Evolutionary conservation across 2,329 filamentous ascomycete species (phyloP).

Genomic region (Ophiostoma sp.): DNA sequence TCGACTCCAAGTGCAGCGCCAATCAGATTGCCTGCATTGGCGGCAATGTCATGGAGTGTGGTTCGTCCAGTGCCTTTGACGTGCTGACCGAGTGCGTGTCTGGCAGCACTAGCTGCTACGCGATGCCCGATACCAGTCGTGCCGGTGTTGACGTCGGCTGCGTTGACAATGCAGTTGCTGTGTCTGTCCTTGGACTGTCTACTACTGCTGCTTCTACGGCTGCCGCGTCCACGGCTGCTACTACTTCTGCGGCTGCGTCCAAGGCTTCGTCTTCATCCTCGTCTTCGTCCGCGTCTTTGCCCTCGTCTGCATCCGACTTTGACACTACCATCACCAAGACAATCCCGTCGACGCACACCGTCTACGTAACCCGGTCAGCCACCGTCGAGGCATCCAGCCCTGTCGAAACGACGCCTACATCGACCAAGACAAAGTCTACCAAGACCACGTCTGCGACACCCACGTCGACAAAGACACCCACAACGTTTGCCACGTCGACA

Average conservation of each 20-base stretch:
- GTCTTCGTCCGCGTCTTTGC: background rate
- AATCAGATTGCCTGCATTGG: conserved; percentile 50
- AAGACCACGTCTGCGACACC: background rate
- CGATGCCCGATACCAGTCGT: conserved; percentile 48
- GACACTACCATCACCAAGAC: conserved; percentile 18
- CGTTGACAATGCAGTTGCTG: conserved; percentile 37
- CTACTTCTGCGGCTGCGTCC: background rate
- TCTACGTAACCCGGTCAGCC: conserved; percentile 12
- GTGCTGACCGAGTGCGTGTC: conserved; percentile 36
- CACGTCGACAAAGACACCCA: background rate
- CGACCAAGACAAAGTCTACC: conserved; percentile 2
- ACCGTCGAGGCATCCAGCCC: background rate
- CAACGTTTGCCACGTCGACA: conserved; percentile 11
- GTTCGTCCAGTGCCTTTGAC: conserved; percentile 34
- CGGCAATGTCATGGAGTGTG: conserved; percentile 46
- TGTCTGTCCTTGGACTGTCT: conserved; percentile 38
- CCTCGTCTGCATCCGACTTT: background rate
- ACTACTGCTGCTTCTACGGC: background rate
- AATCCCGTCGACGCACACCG: conserved; percentile 16
- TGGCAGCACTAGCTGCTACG: conserved; percentile 43
- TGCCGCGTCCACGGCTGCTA: background rate
- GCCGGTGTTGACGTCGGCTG: conserved; percentile 48
- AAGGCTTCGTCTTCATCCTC: background rate
- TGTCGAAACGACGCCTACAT: background rate
- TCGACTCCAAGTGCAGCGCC: conserved; percentile 42